Evolutionary conservation across 192 early-diverging fungal genomes (phyloP), one percentile per base, ranked within the genome.

Genomic region (Coemansia asiatica): DNA sequence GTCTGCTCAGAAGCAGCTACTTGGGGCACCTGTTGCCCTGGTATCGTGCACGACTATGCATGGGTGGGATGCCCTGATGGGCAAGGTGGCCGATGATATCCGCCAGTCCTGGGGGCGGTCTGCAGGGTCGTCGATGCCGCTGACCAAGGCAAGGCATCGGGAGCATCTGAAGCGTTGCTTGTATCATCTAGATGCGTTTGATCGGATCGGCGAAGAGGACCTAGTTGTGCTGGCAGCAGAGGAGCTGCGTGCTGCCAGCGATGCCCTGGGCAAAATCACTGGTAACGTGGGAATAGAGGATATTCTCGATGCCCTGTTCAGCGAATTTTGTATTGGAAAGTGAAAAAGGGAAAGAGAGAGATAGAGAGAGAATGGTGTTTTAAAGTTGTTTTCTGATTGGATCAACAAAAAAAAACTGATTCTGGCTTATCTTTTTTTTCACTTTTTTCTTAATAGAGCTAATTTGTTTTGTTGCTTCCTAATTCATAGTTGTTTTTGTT

Each of bases 311-410:
- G 84, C 87, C 7, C 69, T 93, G 25, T 93, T 93, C 71, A 74
- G 86, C 33, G 79, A 88, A 54, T 91, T 93, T 56, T 93, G 91
- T 61, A 93, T 93, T 44, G 91, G 91, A 18, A 93, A 93, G 79
- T 84, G n/a, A n/a, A n/a, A 46, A 71, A 53, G 29, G 13, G 26
- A 31, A 15, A 12, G 23, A 26, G 23, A 26, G 12, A 54, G 22
- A 13, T 12, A 16, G 25, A 15, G 9, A n/a, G 3, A 12, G 9
- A 6, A 54, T 54, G 12, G 23, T 49, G n/a, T n/a, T 4, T 1
- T 49, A 4, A 46, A 53, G 12, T 19, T 1, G 12, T 26, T 23
- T 23, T 10, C 50, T 19, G n/a, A n/a, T n/a, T n/a, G n/a, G n/a
- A n/a, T n/a, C n/a, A n/a, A n/a, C n/a, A n/a, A n/a, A n/a, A n/a